Base-by-base conservation (phyloP, 192 early-diverging fungal species). In the Mortierella claussenii region DNA sequence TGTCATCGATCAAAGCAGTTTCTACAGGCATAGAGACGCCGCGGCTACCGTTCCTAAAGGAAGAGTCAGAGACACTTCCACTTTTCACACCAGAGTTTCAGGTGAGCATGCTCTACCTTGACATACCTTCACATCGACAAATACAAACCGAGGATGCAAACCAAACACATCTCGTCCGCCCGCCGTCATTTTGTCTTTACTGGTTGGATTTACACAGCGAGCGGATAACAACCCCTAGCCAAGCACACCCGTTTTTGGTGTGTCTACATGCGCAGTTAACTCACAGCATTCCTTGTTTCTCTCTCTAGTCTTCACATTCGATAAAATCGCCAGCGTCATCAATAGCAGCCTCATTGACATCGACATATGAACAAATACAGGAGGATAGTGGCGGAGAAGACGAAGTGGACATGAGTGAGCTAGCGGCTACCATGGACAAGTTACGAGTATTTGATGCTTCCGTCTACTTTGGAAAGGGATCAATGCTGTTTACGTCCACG, bases 381-480 rank as follows among this genome's bases (percentile, higher is more conserved):
- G 63, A 55, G 2, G 73, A 57, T 10, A 67, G 64, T 31, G 51
- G 55, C 10, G 59, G 52, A 24, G 73, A 76, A 0, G 63, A 76
- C 15, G 73, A 67, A 30, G 63, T 31, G 30, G 58, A 67, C 18
- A 43, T 76, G 11, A 53, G 73, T 21, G 73, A 76, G 23, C 32
- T 76, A 1, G 63, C 73, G 20, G 53, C 57, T 10, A 76, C 73
- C 6, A 67, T 76, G 73, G 73, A 76, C 52, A 76, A 76, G 30
- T 55, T 76, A 6, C 56, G 73, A 32, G 58, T 76, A 2, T 76
- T 76, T 67, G 73, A 76, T 51, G 73, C 73, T 13, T 76, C 73
- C 0, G 52, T 76, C 0, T 76, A 76, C 37, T 60, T 76, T 52
- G 73, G 73, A 12, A 76, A 67, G n/a, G 73, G 73, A 49, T 66